Evolutionary conservation across 768 basidiomycete genomes (phyloP).

Genomic region (Cantharellus cinnabarinus): DNA sequence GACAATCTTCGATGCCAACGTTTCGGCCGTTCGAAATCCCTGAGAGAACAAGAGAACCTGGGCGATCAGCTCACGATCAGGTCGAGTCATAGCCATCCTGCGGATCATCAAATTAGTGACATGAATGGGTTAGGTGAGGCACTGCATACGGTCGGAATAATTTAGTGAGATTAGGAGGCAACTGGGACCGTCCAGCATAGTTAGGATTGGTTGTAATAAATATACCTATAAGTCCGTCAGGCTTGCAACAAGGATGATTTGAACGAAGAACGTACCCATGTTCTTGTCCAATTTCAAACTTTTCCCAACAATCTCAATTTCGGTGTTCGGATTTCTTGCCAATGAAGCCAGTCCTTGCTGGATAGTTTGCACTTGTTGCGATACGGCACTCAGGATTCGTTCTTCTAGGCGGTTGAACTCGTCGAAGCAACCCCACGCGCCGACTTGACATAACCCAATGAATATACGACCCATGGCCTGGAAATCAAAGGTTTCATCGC

Average conservation of each 20-base stretch:
- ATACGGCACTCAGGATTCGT: constrained; percentile 91
- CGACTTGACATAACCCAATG: constrained; percentile 94
- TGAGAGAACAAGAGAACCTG: constrained; percentile 99
- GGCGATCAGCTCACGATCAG: constrained; percentile 94
- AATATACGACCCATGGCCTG: constrained; percentile 99
- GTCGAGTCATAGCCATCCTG: constrained; percentile 98
- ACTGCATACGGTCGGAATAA: constrained; percentile 69
- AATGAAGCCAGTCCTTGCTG: constrained; percentile 82
- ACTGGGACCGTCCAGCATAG: constrained; percentile 87
- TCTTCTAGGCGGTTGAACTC: constrained; percentile 98
- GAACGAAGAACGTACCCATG: constrained; percentile 38
- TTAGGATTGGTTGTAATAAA: constrained; percentile 99
- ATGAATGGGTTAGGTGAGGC: not conserved
- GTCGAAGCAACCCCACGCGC: constrained; percentile 97
- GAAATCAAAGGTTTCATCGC: constrained; percentile 98
- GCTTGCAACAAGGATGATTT: not conserved
- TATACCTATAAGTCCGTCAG: constrained; percentile 35
- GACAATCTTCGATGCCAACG: constrained; percentile 92
- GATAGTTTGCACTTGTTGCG: constrained; percentile 96
- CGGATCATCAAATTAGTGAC: constrained; percentile 4
- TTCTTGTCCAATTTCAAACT: constrained; percentile 82
- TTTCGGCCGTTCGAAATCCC: constrained; percentile 95
- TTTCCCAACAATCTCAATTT: constrained; percentile 93
- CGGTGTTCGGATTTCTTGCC: constrained; percentile 63
- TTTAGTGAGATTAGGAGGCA: constrained; percentile 77